A percentile compares a stretch with the other conserved stretches of the same genome.
phyloP scores from a whole-genome alignment of 108 stramenopile genomes.

The Pseudonitzschia multiseries region DNA sequence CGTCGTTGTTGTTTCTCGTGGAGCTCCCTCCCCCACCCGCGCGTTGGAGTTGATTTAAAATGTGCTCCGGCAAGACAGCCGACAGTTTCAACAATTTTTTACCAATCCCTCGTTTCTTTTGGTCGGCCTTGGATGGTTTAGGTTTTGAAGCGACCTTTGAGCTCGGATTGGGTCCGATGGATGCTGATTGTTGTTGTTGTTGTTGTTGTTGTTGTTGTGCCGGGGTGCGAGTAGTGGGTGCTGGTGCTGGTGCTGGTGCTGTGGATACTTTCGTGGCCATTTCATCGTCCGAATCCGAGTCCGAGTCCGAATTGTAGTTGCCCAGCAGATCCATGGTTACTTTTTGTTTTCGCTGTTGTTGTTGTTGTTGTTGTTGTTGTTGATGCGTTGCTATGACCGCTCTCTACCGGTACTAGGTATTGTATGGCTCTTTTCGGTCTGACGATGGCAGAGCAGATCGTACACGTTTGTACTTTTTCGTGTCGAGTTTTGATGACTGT shows the following conservation, averaged over 20 bases:
- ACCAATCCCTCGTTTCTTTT: slow-evolving; percentile 13
- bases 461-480: too few species aligned
- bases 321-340: slow-evolving; percentile 41
- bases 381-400: neutral
- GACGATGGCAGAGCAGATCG: too few species aligned
- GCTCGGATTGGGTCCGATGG: neutral
- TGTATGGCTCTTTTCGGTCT: too few species aligned
- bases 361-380: neutral
- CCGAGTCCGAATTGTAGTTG: slow-evolving; percentile 26
- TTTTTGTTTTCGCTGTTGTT: neutral
- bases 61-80: slow-evolving; percentile 41
- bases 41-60: slow-evolving; percentile 35
- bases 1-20: slow-evolving; percentile 19
- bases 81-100: slow-evolving; percentile 33
- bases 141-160: neutral
- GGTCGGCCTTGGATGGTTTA: neutral
- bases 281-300: slow-evolving; percentile 5
- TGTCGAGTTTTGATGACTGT: too few species aligned
- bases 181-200: too few species aligned
- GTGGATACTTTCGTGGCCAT: neutral
- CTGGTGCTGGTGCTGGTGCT: neutral
- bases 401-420: too few species aligned
- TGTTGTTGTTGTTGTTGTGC: neutral
- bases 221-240: neutral
- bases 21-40: slow-evolving; percentile 27